Evolutionary conservation across 2,329 filamentous ascomycete species (phyloP).

Genomic region (Monosporascus cannonballus): DNA sequence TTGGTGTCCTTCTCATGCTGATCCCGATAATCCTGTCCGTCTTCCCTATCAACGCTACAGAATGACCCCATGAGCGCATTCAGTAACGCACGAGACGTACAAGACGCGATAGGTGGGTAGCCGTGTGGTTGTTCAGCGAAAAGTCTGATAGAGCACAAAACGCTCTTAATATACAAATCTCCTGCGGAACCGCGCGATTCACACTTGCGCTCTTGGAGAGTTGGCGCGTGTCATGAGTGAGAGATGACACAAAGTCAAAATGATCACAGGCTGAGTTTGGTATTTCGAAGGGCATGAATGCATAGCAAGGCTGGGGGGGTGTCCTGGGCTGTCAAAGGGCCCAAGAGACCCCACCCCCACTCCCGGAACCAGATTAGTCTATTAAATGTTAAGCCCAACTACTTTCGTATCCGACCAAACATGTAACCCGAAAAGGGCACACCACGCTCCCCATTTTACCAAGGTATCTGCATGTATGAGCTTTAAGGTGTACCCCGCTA

Average conservation of each 20-base stretch:
- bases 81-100: not conserved
- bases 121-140: not conserved
- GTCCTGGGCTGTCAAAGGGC: not conserved
- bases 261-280: not conserved
- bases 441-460: too few relatives aligned
- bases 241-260: not conserved
- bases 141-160: not conserved
- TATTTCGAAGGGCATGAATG: too few relatives aligned
- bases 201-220: not conserved
- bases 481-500: too few relatives aligned
- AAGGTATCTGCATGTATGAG: too few relatives aligned
- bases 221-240: not conserved
- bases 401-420: too few relatives aligned
- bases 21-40: constrained; percentile 8
- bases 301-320: not conserved
- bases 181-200: not conserved
- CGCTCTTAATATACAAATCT: not conserved
- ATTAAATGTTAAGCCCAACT: too few relatives aligned
- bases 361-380: too few relatives aligned
- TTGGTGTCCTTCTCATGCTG: constrained; percentile 15
- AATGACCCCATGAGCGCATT: constrained; percentile 19
- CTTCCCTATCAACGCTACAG: constrained; percentile 19
- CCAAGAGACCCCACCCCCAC: too few relatives aligned
- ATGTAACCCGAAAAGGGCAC: too few relatives aligned
- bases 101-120: not conserved